Conservation (phyloP, 441 rosid genomes). For the Croton setiger region DNA sequence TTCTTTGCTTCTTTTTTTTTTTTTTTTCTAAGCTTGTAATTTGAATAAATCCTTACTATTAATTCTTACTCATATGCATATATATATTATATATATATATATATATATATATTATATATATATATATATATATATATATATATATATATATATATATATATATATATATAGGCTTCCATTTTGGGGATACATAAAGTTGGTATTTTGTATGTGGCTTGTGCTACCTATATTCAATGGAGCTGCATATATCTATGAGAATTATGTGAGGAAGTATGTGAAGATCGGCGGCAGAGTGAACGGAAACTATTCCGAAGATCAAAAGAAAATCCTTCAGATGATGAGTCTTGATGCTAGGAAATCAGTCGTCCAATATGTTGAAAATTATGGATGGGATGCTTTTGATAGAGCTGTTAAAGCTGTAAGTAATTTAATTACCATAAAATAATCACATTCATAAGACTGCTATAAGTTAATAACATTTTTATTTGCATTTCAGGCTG, state of each 20-base stretch:
- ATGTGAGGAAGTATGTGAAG: conserved; percentile 64
- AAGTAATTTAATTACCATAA: conserved; percentile 16
- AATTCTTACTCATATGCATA: no score
- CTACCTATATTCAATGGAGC: conserved; percentile 90
- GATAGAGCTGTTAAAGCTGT: conserved; percentile 78
- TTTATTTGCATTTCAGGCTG: conserved; percentile 47
- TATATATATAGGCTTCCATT: conserved; percentile 58
- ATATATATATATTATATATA: no score
- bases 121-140: no score
- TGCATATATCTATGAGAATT: conserved; percentile 82
- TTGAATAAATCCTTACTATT: no score
- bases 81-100: no score
- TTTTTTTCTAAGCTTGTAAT: no score
- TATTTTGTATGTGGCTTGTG: conserved; percentile 87
- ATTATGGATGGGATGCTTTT: conserved; percentile 71
- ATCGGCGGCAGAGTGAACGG: conserved; percentile 43
- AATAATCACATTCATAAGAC: neutral
- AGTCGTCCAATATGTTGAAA: conserved; percentile 59
- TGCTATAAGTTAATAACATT: neutral
- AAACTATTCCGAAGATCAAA: conserved; percentile 49
- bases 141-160: neutral
- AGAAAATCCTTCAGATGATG: conserved; percentile 76
- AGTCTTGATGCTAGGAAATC: conserved; percentile 80
- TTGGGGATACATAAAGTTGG: conserved; percentile 73
- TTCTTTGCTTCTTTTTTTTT: neutral